Conservation (phyloP, 129 eudicot species). For the Calendula officinalis region DNA sequence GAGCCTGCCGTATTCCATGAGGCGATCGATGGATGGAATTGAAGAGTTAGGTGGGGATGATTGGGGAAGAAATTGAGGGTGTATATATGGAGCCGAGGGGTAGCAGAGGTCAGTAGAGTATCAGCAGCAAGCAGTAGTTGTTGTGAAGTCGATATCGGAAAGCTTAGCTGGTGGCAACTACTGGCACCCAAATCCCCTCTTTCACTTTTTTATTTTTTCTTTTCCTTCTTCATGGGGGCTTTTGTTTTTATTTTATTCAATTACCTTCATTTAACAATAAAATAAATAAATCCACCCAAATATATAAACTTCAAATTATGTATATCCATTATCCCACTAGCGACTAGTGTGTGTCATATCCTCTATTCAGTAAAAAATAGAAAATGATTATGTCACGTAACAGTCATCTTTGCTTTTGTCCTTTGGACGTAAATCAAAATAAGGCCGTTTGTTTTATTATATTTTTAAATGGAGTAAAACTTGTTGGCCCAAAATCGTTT, state of each 20-base stretch:
- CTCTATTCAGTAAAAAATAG: neutral
- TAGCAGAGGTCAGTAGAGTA: neutral
- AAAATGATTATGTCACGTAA: constrained; percentile 1
- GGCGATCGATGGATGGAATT: neutral
- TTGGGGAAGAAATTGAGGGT: neutral
- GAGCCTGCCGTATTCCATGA: constrained; percentile 66
- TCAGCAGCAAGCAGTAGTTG: constrained; percentile 21
- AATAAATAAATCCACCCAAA: too few species aligned
- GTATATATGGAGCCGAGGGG: neutral
- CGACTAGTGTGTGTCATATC: neutral
- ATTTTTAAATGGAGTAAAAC: neutral
- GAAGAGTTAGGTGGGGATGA: neutral
- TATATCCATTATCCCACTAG: too few species aligned
- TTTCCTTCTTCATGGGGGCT: neutral
- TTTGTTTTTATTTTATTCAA: neutral
- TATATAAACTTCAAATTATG: neutral
- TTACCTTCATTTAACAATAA: neutral
- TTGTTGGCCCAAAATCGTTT: neutral
- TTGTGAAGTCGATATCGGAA: constrained; percentile 39
- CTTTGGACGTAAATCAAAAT: neutral
- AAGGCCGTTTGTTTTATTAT: neutral
- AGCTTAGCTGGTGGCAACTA: constrained; percentile 43
- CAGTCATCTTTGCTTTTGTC: neutral
- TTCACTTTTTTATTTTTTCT: neutral
- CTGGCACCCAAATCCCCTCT: constrained; percentile 20